A percentile compares a stretch with the other conserved stretches of the same genome.
Conservation (phyloP, 2,329 filamentous ascomycete species). For the Colletotrichum sublineola region DNA sequence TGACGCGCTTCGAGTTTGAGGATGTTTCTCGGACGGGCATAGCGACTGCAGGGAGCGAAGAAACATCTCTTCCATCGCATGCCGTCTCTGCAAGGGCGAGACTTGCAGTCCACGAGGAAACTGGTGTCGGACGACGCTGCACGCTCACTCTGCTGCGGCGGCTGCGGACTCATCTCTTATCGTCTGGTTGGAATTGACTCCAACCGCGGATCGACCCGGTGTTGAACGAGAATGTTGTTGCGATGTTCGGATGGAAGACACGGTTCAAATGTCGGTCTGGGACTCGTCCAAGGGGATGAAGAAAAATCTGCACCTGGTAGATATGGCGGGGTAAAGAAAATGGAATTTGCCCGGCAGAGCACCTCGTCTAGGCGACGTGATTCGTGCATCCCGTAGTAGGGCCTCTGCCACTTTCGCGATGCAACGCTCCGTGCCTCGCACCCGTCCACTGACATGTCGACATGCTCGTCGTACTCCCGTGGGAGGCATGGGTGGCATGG, state of each 20-base stretch:
- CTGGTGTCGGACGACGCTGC: neutral
- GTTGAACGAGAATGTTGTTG: slow-evolving; percentile 1
- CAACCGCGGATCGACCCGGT: slow-evolving; percentile 4
- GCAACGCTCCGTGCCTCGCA: slow-evolving; percentile 35
- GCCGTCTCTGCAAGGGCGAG: slow-evolving; percentile 37
- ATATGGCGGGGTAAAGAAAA: slow-evolving; percentile 23
- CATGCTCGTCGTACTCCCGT: slow-evolving; percentile 8
- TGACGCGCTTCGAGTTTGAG: slow-evolving; percentile 22
- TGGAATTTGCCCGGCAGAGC: slow-evolving; percentile 15
- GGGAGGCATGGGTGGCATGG: slow-evolving; percentile 20
- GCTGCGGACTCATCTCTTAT: slow-evolving; percentile 6
- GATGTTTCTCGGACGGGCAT: slow-evolving; percentile 37
- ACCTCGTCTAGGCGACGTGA: slow-evolving; percentile 34
- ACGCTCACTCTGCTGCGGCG: neutral
- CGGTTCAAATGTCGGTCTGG: slow-evolving; percentile 40
- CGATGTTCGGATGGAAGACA: slow-evolving; percentile 22
- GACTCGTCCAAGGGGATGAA: slow-evolving; percentile 1
- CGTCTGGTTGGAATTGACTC: slow-evolving; percentile 1
- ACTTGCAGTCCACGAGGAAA: slow-evolving; percentile 28
- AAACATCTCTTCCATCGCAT: slow-evolving; percentile 39
- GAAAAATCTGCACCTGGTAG: slow-evolving; percentile 22
- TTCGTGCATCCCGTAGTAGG: slow-evolving; percentile 35
- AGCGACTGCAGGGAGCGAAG: slow-evolving; percentile 37
- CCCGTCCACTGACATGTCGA: slow-evolving; percentile 33
- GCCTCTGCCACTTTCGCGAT: slow-evolving; percentile 37